These are phyloP conservation scores for Dictyostelium citrinum DNA, from an alignment of 78 protist genomes.

Conservation along the genomic window DNA sequence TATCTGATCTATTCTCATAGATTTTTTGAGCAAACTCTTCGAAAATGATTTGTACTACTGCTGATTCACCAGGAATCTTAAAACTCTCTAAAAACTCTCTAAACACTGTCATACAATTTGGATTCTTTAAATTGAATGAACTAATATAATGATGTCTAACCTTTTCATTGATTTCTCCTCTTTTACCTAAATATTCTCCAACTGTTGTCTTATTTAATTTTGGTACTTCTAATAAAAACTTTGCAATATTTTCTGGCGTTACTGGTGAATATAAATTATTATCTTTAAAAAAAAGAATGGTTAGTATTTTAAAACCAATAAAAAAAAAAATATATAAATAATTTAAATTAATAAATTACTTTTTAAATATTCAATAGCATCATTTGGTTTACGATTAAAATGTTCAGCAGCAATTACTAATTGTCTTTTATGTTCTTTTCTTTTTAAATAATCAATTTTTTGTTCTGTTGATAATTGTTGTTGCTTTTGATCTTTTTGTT, in stretches of 20 bases:
- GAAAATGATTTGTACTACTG: constrained; percentile 21
- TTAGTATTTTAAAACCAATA: too few relatives aligned
- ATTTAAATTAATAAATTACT: neutral
- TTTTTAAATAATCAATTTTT: neutral
- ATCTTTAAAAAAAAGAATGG: neutral
- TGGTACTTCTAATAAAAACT: constrained; percentile 43
- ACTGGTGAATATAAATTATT: constrained; percentile 25
- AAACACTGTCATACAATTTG: neutral
- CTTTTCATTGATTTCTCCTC: neutral
- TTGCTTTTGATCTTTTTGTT: neutral
- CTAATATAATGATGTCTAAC: constrained; percentile 11
- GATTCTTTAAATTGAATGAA: neutral
- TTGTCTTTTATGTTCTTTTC: constrained; percentile 6
- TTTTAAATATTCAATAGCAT: constrained; percentile 42
- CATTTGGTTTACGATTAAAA: constrained; percentile 37
- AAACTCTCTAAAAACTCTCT: constrained; percentile 69
- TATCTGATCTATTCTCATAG: neutral
- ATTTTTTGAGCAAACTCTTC: constrained; percentile 13
- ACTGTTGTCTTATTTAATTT: constrained; percentile 19
- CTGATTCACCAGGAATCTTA: constrained; percentile 54
- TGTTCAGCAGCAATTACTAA: constrained; percentile 50
- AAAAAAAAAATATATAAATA: neutral
- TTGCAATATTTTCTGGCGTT: constrained; percentile 9
- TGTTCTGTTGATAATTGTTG: neutral
- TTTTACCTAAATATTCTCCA: constrained; percentile 73